Evolutionary conservation across 2,329 filamentous ascomycete genomes (phyloP).

Genomic region (Fusarium tuaranense): DNA sequence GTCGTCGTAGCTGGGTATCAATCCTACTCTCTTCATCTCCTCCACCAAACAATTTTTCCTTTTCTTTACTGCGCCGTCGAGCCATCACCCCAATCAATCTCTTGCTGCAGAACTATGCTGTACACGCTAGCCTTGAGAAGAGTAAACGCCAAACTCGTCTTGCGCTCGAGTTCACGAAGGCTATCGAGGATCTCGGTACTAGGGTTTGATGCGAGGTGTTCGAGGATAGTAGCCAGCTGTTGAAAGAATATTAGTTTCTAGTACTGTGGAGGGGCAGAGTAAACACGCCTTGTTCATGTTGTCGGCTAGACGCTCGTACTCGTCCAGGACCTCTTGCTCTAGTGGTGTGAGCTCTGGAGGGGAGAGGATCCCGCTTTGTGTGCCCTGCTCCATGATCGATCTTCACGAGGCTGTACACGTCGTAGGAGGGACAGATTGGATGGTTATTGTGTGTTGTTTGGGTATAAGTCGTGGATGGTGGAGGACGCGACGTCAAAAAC

Average conservation of each 20-base stretch:
- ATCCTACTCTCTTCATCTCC: slow-evolving; percentile 8
- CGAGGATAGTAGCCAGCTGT: slow-evolving; percentile 70
- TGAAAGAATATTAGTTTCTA: slow-evolving; percentile 3
- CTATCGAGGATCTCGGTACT: slow-evolving; percentile 88
- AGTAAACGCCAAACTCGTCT: slow-evolving; percentile 95
- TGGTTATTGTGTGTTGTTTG: background rate
- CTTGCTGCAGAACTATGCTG: slow-evolving; percentile 97
- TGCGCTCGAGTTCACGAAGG: slow-evolving; percentile 88
- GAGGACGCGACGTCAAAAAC: background rate
- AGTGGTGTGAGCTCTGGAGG: slow-evolving; percentile 77
- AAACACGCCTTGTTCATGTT: slow-evolving; percentile 87
- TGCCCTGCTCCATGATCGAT: slow-evolving; percentile 38
- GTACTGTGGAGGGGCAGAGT: background rate
- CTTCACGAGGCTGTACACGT: background rate
- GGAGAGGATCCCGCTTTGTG: slow-evolving; percentile 48
- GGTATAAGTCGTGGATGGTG: background rate
- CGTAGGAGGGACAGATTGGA: background rate
- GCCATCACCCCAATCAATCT: slow-evolving; percentile 80
- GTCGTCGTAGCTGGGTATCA: slow-evolving; percentile 34
- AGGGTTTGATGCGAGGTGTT: slow-evolving; percentile 75
- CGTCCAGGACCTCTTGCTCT: slow-evolving; percentile 94
- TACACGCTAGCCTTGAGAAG: slow-evolving; percentile 98
- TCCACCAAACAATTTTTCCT: background rate
- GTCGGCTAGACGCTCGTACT: slow-evolving; percentile 87
- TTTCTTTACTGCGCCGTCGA: slow-evolving; percentile 47